Evolutionary conservation across 345 rosid species (phyloP), one percentile per base, ranked within the genome.

Genomic region (Cardamine occulta): DNA sequence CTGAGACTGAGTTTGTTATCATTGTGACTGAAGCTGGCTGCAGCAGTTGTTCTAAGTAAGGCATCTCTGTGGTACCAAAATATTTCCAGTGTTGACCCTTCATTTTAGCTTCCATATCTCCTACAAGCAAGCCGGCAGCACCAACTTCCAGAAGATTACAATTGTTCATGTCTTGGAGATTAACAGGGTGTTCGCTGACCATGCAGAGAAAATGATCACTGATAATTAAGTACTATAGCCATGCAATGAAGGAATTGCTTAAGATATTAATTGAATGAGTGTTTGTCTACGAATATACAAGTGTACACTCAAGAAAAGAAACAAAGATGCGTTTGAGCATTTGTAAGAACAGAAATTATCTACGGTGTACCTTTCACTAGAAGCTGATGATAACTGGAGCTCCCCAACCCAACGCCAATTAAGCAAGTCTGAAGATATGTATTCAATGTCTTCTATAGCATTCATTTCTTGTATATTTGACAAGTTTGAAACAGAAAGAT

Each of bases 81-180:
- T 84, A 87, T 82, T 88, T 93, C 97, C 98, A 90, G 63, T 88
- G 93, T 72, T 89, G 91, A 68, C 96, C 93, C 80, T 88, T 93
- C 94, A 87, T 85, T 85, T 89, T 93, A 48, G 96, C 86, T 82
- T 93, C 96, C 93, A 93, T 85, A 73, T 96, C 97, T 63, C 94
- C 98, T 40, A 93, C 90, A 74, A 96, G 94, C 32, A 96, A 82
- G 60, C 98, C 94, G 12, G 98, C 97, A 24, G 99, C 99, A 72
- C 99, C 99, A 76, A 91, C 86, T 84, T 96, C 97, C 62, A 93
- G 81, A 77, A 96, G 87, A 80, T 87, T 93, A 80, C 76, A 89
- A 21, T 83, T 82, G 77, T 85, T 86, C 86, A 86, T 80, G 65
- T 87, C 93, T 87, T 88, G 91, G 59, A 87, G 84, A 75, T 81